Evolutionary conservation across 2,329 filamentous ascomycete genomes (phyloP).

Genomic region (Pseudopithomyces chartarum): DNA sequence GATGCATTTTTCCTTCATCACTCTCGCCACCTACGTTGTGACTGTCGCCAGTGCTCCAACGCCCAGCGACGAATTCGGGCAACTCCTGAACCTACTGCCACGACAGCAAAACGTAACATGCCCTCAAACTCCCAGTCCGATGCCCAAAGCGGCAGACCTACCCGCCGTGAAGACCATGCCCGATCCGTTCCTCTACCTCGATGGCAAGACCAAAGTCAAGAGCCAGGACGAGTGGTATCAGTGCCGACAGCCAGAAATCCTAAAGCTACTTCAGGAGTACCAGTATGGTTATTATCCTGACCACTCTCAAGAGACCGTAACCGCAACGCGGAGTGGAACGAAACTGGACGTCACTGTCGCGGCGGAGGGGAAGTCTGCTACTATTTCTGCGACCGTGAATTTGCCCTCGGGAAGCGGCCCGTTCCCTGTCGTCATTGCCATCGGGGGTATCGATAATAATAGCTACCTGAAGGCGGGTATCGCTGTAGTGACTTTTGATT

Average conservation of each 20-base stretch:
- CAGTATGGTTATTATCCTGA: slow-evolving; percentile 60
- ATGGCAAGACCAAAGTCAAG: slow-evolving; percentile 50
- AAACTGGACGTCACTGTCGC: slow-evolving; percentile 51
- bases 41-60: slow-evolving; percentile 17
- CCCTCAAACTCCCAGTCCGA: slow-evolving; percentile 29
- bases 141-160: slow-evolving; percentile 30
- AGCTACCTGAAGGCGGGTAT: slow-evolving; percentile 55
- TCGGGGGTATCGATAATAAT: slow-evolving; percentile 56
- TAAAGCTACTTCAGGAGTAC: slow-evolving; percentile 57
- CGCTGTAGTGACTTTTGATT: slow-evolving; percentile 57
- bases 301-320: slow-evolving; percentile 53
- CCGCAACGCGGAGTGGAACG: slow-evolving; percentile 53
- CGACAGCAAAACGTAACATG: slow-evolving; percentile 31
- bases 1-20: slow-evolving; percentile 18
- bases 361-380: slow-evolving; percentile 51
- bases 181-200: slow-evolving; percentile 53
- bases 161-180: slow-evolving; percentile 43
- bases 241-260: slow-evolving; percentile 58
- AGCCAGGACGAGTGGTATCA: slow-evolving; percentile 55
- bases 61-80: background rate
- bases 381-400: slow-evolving; percentile 51
- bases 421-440: slow-evolving; percentile 53
- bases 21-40: slow-evolving; percentile 10
- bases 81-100: slow-evolving; percentile 18
- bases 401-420: slow-evolving; percentile 51